Evolutionary conservation across 1,284 basidiomycete species (phyloP).

Genomic region (Boletus sp.): DNA sequence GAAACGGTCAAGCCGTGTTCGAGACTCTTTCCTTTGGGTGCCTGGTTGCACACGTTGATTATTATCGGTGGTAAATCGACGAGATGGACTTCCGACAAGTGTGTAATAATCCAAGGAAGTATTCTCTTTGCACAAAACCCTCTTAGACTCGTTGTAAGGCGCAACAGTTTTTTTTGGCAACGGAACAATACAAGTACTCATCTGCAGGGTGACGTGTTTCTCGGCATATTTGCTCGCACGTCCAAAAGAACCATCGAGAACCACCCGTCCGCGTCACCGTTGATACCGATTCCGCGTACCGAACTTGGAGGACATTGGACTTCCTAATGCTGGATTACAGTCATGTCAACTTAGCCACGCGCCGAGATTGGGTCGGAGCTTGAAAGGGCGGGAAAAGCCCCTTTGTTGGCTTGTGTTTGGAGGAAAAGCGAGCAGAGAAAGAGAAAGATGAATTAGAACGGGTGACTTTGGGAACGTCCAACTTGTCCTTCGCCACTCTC

Average conservation of each 20-base stretch:
- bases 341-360: no score
- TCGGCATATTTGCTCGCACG: no score
- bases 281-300: no score
- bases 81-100: background rate
- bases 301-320: no score
- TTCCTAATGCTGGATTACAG: no score
- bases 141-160: no score
- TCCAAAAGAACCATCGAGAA: no score
- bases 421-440: constrained; percentile 19
- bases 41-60: background rate
- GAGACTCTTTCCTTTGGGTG: background rate
- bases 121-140: no score
- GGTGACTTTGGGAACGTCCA: constrained; percentile 30
- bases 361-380: constrained; percentile 29
- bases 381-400: constrained; percentile 27
- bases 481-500: constrained; percentile 23
- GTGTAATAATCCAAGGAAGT: no score
- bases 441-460: constrained; percentile 18
- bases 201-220: no score
- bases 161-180: background rate
- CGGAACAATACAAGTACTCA: no score
- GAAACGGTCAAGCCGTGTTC: background rate
- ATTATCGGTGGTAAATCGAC: background rate
- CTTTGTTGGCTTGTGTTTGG: constrained; percentile 37
- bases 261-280: no score